These are phyloP conservation scores for Harrya chromipes DNA, from an alignment of 768 basidiomycete genomes.

Conservation along the genomic window DNA sequence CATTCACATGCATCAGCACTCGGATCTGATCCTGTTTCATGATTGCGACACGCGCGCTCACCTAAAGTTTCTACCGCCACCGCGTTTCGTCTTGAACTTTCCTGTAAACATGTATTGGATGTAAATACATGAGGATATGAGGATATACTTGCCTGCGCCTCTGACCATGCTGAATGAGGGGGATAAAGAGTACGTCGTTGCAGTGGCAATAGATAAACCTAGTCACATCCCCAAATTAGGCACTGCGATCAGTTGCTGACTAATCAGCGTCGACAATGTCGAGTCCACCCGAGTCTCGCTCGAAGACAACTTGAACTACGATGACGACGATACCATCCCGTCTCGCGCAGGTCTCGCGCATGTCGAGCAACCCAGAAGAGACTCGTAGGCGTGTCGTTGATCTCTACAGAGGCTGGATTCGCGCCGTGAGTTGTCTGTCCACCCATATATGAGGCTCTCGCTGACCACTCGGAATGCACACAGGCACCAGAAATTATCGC, in stretches of 20 bases:
- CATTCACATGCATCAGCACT: constrained; percentile 8
- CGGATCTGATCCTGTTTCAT: constrained; percentile 6
- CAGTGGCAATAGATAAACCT: constrained; percentile 16
- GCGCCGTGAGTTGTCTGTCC: constrained; percentile 58
- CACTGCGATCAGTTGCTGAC: neutral
- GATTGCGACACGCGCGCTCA: constrained; percentile 25
- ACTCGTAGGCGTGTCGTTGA: constrained; percentile 67
- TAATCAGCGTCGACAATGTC: constrained; percentile 5
- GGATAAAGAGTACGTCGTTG: neutral
- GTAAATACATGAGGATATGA: neutral
- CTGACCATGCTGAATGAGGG: constrained; percentile 28
- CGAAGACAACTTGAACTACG: neutral
- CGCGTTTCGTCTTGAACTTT: constrained; percentile 83
- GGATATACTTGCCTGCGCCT: constrained; percentile 24
- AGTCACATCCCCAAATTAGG: constrained; percentile 3
- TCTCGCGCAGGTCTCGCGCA: constrained; percentile 65
- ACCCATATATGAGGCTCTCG: neutral
- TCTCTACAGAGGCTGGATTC: constrained; percentile 92
- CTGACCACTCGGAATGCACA: neutral
- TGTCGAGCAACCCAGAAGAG: constrained; percentile 55
- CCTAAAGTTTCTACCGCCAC: constrained; percentile 87
- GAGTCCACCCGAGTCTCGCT: constrained; percentile 7
- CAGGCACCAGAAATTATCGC: constrained; percentile 90
- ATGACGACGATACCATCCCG: constrained; percentile 90
- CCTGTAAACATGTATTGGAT: constrained; percentile 37